Evolutionary conservation across 805 yeast species (phyloP).

Genomic region (Phaffomyces thermotolerans): DNA sequence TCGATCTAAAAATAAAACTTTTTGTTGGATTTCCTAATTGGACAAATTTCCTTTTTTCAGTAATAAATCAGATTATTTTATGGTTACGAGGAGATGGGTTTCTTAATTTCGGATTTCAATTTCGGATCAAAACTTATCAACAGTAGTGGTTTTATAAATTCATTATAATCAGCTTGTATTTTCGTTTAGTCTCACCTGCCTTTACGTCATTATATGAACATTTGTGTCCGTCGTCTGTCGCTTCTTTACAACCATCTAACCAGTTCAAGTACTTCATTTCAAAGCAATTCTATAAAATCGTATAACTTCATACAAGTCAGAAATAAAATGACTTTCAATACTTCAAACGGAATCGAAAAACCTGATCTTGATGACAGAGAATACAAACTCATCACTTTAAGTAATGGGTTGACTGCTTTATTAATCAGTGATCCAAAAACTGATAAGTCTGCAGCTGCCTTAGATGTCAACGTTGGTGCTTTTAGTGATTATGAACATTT

Average conservation of each 20-base stretch:
- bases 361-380: slow-evolving; percentile 63
- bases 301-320: background rate
- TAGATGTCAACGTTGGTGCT: slow-evolving; percentile 75
- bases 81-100: no score
- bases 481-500: slow-evolving; percentile 57
- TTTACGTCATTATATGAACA: background rate
- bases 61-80: no score
- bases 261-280: background rate
- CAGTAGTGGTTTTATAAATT: background rate
- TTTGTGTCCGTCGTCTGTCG: background rate
- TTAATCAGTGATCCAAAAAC: slow-evolving; percentile 62
- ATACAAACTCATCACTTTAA: slow-evolving; percentile 57
- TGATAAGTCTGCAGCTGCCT: slow-evolving; percentile 71
- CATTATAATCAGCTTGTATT: no score
- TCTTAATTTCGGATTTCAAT: no score
- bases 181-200: no score
- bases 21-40: no score
- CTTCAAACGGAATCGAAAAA: slow-evolving; percentile 27
- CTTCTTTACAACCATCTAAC: background rate
- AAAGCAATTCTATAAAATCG: background rate
- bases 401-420: slow-evolving; percentile 52
- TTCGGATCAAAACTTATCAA: no score
- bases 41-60: no score
- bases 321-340: slow-evolving; percentile 12
- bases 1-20: no score